Conservation (phyloP, 2,329 filamentous ascomycete genomes). For the Colletotrichum plurivorum region DNA sequence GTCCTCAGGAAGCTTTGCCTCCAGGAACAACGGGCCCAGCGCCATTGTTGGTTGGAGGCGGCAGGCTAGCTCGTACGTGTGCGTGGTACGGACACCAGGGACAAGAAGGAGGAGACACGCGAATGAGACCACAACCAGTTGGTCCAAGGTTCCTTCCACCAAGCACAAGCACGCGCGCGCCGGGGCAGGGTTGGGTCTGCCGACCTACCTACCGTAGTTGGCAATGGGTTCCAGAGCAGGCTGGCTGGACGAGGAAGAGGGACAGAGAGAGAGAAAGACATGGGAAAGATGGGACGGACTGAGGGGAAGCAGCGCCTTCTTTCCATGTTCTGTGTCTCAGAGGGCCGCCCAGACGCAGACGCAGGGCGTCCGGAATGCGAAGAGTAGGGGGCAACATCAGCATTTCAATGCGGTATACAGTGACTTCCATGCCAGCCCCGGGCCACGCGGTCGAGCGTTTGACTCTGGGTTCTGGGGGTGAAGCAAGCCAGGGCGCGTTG, state of each 20-base stretch:
- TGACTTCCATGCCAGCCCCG: constrained; percentile 12
- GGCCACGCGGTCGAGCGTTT: constrained; percentile 23
- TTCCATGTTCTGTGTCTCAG: constrained; percentile 30
- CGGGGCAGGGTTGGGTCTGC: constrained; percentile 7
- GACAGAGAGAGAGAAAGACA: background rate
- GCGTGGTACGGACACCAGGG: background rate
- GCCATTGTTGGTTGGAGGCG: background rate
- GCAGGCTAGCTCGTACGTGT: background rate
- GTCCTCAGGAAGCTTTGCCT: constrained; percentile 28
- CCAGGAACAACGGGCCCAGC: background rate
- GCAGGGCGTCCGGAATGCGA: constrained; percentile 14
- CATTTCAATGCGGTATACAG: background rate
- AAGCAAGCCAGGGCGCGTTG: constrained; percentile 8
- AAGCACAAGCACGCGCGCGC: constrained; percentile 12
- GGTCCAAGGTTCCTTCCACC: background rate
- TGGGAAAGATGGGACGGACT: constrained; percentile 21
- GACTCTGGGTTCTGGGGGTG: background rate
- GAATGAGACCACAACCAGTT: background rate
- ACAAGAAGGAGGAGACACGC: background rate
- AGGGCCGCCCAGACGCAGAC: constrained; percentile 21
- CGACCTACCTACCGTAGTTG: too few relatives aligned
- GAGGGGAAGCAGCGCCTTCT: constrained; percentile 20
- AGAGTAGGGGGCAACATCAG: constrained; percentile 19
- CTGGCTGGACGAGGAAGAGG: background rate
- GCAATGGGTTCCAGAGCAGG: background rate